These are phyloP conservation scores for Phytopythium helicoides DNA, from an alignment of 352 stramenopile species.

Conservation along the genomic window DNA sequence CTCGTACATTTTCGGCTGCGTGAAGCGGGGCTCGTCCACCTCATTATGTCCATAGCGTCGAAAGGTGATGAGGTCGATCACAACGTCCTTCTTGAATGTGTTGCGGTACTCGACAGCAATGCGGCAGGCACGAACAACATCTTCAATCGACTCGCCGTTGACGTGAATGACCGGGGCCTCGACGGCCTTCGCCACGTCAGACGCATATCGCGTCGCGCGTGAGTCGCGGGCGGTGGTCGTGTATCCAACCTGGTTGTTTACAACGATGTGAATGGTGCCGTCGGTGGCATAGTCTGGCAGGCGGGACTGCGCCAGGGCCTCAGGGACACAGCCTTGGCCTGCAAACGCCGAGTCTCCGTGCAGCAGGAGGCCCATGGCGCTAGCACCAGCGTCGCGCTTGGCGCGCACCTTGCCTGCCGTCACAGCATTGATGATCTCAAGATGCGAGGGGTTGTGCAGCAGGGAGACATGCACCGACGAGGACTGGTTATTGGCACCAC, in stretches of 20 bases:
- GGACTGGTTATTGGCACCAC: slow-evolving; percentile 13
- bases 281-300: slow-evolving; percentile 73
- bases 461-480: slow-evolving; percentile 75
- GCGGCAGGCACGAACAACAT: slow-evolving; percentile 73
- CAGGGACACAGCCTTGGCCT: slow-evolving; percentile 80
- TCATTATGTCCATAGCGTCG: slow-evolving; percentile 90
- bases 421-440: slow-evolving; percentile 89
- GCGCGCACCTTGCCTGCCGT: slow-evolving; percentile 81
- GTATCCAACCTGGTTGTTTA: slow-evolving; percentile 92
- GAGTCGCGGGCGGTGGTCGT: slow-evolving; percentile 83
- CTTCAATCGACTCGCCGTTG: slow-evolving; percentile 77
- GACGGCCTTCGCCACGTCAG: slow-evolving; percentile 82
- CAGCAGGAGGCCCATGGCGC: slow-evolving; percentile 80
- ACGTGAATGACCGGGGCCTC: slow-evolving; percentile 86
- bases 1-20: slow-evolving; percentile 87
- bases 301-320: slow-evolving; percentile 73
- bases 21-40: slow-evolving; percentile 87
- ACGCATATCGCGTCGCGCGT: slow-evolving; percentile 80
- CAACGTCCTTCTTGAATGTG: slow-evolving; percentile 81
- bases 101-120: slow-evolving; percentile 83
- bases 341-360: slow-evolving; percentile 88
- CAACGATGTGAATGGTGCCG: slow-evolving; percentile 82
- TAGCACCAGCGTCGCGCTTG: slow-evolving; percentile 64
- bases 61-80: slow-evolving; percentile 85
- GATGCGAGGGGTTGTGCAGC: slow-evolving; percentile 83